phyloP scores from a whole-genome alignment of 192 early-diverging fungal genomes.

The Coemansia biformis region DNA sequence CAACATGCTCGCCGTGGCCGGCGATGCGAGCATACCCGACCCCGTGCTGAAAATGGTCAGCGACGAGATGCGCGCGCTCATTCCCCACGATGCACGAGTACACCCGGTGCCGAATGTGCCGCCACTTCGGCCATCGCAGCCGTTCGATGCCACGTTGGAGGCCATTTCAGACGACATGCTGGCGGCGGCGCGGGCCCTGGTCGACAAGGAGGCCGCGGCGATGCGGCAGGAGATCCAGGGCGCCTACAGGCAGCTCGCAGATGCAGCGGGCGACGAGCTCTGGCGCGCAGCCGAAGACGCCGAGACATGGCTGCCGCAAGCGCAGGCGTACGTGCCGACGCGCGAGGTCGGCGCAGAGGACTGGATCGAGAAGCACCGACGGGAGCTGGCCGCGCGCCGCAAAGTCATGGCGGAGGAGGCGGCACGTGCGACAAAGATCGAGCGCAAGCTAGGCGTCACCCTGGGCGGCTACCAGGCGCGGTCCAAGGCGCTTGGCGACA shows the following conservation, averaged over 20 bases:
- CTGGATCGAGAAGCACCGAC: constrained; percentile 26
- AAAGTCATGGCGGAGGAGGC: constrained; percentile 72
- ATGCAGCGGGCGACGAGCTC: constrained; percentile 16
- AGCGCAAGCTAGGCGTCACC: constrained; percentile 71
- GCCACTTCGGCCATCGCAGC: constrained; percentile 32
- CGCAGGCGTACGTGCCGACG: constrained; percentile 1
- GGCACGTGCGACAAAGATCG: constrained; percentile 70
- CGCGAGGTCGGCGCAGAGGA: constrained; percentile 3
- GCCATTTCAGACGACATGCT: constrained; percentile 59
- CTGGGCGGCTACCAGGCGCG: constrained; percentile 83
- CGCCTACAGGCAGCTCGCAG: constrained; percentile 9
- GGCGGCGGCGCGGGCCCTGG: constrained; percentile 52
- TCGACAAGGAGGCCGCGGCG: constrained; percentile 47
- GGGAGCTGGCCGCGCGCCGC: constrained; percentile 45
- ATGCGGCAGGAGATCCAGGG: constrained; percentile 11
- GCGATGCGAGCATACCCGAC: constrained; percentile 16
- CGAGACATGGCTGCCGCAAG: constrained; percentile 25
- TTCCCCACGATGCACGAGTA: constrained; percentile 65
- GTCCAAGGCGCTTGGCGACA: constrained; percentile 57
- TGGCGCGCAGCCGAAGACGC: constrained; percentile 25
- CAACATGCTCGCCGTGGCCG: constrained; percentile 7
- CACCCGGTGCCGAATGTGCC: constrained; percentile 64
- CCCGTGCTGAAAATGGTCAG: constrained; percentile 58
- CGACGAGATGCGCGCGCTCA: constrained; percentile 65
- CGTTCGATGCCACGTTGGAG: constrained; percentile 23